Base-by-base conservation (phyloP, 257 asterid genomes). In the Solanum gracilifrons region DNA sequence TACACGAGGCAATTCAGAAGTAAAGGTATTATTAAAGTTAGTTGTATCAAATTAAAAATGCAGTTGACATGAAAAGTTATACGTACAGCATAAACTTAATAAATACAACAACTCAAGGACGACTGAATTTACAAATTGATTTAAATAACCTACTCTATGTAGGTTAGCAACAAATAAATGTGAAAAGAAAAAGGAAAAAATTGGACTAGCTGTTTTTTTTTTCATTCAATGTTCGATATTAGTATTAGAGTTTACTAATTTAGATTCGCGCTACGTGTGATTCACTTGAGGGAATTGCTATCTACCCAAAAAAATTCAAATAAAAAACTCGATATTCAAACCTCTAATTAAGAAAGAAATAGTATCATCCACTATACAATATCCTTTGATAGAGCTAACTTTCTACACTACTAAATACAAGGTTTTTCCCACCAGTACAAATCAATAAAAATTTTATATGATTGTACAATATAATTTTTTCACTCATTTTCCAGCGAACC, bases 41-140 rank as follows among this genome's bases (percentile, higher is more conserved):
- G 83, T 75, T 37, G 25, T 33, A 73, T 73, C 82, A 73, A 73
- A 75, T 75, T 21, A 31, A 36, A 21, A 75, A 36, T 29, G 83
- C 55, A 75, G 31, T 35, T 73, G 29, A 11, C 51, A 75, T 23
- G n/a, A 36, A 75, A 10, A 25, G 16, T 33, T 74, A 35, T 5
- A 74, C 18, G 9, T 20, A 75, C 13, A 75, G 10, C 64, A 55
- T 41, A 1, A 41, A 55, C 64, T 2, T 55, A 55, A 55, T 74
- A 35, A 23, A 37, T 37, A 75, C 58, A 75, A 6, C 5, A 41
- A 41, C 13, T 74, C 9, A 21, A 33, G 48, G 27, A 35, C 20
- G 64, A 55, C n/a, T 36, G 32, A 12, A 37, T 75, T 35, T 75
- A 75, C 55, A 36, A 36, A 20, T 27, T 36, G 82, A 11, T 75